A percentile compares a stretch with the other conserved stretches of the same genome.
Evolutionary conservation across 176 grass and related monocot species (phyloP).

Genomic region (Aegilops longissima): DNA sequence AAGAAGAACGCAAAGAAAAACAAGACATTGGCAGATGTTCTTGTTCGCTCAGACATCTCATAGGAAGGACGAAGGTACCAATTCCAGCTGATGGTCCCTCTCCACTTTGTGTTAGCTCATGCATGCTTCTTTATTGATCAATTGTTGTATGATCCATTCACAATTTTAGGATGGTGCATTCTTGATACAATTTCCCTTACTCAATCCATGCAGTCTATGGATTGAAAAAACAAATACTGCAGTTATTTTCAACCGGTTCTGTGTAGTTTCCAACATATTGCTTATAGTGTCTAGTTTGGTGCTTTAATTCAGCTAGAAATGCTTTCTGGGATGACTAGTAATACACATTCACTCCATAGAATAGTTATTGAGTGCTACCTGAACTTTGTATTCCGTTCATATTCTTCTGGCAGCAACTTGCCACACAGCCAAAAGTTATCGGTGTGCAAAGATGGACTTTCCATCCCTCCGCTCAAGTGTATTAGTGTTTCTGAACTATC

Average conservation of each 20-base stretch:
- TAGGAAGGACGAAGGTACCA: neutral
- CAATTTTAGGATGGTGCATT: too few relatives aligned
- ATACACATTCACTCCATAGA: neutral
- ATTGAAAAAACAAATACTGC: neutral
- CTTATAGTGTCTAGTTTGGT: neutral
- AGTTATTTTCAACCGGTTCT: neutral
- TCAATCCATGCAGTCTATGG: neutral
- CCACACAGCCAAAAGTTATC: too few relatives aligned
- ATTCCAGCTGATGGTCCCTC: neutral
- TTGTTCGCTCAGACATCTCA: neutral
- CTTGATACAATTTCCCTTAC: neutral
- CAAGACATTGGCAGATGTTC: conserved; percentile 7
- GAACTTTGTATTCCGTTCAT: too few relatives aligned
- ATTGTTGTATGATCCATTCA: too few relatives aligned
- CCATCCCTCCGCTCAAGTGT: too few relatives aligned
- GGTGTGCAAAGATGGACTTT: too few relatives aligned
- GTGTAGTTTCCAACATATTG: neutral
- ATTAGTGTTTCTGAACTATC: too few relatives aligned
- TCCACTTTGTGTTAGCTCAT: neutral
- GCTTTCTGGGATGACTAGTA: neutral
- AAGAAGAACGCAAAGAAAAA: neutral
- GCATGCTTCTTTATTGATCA: too few relatives aligned
- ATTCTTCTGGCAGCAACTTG: too few relatives aligned
- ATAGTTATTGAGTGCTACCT: too few relatives aligned
- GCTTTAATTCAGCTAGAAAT: neutral